These are phyloP conservation scores for Aureobasidium lini DNA, from an alignment of 2,329 filamentous ascomycete genomes.

Conservation along the genomic window DNA sequence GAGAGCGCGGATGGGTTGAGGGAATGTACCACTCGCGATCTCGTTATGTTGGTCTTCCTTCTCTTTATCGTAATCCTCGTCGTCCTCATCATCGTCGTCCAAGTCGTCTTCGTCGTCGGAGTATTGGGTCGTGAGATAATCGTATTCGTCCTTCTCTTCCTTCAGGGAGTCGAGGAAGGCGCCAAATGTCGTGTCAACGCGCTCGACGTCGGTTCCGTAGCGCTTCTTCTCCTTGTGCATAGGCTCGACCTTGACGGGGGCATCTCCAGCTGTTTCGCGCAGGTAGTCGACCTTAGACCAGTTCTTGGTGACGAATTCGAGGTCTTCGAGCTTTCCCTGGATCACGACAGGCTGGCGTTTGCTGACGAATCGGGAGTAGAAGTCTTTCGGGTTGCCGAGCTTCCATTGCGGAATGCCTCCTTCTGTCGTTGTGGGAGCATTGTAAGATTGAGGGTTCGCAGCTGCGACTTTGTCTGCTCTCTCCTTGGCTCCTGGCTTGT, in stretches of 20 bases:
- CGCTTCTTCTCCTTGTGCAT: slow-evolving; percentile 13
- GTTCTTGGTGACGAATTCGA: background rate
- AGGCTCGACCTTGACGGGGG: slow-evolving; percentile 9
- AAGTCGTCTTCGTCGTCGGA: slow-evolving; percentile 5
- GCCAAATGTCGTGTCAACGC: slow-evolving; percentile 6
- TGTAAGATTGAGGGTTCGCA: background rate
- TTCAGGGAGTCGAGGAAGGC: slow-evolving; percentile 2
- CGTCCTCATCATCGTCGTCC: background rate
- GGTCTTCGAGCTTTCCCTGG: background rate
- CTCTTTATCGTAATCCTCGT: background rate
- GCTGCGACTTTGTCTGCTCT: background rate
- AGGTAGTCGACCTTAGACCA: slow-evolving; percentile 8
- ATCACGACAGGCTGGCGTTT: background rate
- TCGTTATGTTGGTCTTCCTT: background rate
- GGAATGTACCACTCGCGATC: background rate
- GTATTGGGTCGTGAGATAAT: slow-evolving; percentile 11
- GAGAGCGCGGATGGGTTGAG: slow-evolving; percentile 5
- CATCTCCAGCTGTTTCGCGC: slow-evolving; percentile 3
- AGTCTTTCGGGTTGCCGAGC: background rate
- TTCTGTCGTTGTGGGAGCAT: background rate
- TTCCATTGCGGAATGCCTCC: background rate
- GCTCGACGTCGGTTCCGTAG: slow-evolving; percentile 10
- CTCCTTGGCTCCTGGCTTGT: background rate
- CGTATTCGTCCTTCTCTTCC: slow-evolving; percentile 3
- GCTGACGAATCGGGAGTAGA: background rate